A percentile compares a stretch with the other conserved stretches of the same genome.
These are phyloP conservation scores for Ustilago cynodontis DNA, from an alignment of 1,284 basidiomycete species.

Conservation along the genomic window DNA sequence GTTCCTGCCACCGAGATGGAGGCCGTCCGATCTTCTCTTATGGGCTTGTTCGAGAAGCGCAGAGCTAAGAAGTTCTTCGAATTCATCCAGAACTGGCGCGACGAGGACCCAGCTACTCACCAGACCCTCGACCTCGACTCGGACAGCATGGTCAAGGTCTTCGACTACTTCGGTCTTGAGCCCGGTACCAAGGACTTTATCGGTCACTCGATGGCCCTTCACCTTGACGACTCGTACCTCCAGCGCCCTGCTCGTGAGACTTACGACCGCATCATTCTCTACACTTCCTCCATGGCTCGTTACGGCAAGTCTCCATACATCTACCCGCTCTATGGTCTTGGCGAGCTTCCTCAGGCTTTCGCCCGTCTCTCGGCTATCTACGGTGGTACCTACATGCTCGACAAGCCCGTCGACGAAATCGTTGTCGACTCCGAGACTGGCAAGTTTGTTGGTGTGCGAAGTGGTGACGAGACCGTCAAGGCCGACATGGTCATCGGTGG, in stretches of 20 bases:
- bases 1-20: constrained; percentile 98
- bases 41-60: constrained; percentile 99
- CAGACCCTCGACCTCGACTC: constrained; percentile 74
- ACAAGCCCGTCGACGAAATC: constrained; percentile 93
- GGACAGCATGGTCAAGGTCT: constrained; percentile 74
- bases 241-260: constrained; percentile 88
- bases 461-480: constrained; percentile 91
- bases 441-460: constrained; percentile 92
- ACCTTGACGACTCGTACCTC: constrained; percentile 96
- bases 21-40: constrained; percentile 91
- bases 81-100: constrained; percentile 95
- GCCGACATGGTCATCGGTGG: constrained; percentile 98
- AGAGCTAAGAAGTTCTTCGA: constrained; percentile 99
- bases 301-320: constrained; percentile 99
- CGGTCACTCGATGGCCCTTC: constrained; percentile 98
- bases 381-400: constrained; percentile 99
- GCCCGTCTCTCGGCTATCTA: constrained; percentile 96
- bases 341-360: constrained; percentile 98
- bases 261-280: constrained; percentile 95
- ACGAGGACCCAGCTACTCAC: constrained; percentile 92
- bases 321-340: constrained; percentile 98
- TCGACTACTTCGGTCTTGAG: constrained; percentile 97
- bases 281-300: constrained; percentile 98
- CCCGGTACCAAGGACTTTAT: constrained; percentile 98
- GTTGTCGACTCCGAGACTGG: constrained; percentile 83